Base-by-base conservation (phyloP, 345 rosid genomes). In the Moringa oleifera region DNA sequence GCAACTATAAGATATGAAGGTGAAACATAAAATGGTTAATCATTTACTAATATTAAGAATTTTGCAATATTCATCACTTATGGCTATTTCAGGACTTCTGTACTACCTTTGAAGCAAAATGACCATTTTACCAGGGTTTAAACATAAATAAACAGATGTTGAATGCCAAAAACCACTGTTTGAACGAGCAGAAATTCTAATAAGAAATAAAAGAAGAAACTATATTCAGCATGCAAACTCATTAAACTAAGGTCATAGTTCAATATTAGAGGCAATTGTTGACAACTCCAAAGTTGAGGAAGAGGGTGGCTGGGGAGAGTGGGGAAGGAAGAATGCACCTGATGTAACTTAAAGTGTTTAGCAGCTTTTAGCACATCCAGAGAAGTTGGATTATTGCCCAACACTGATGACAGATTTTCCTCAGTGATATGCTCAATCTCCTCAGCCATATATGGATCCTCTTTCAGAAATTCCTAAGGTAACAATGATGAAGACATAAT, bases 321-420 rank as follows among this genome's bases (percentile, higher is more conserved):
- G 47, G 47, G 47, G 47, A 41, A 53, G 20, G 25, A 33, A 33
- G 23, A 58, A 55, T 53, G 37, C 65, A 90, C 97, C 95, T 95
- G 95, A 65, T 88, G 80, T 59, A 95, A 75, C 75, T 91, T 91
- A 70, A 85, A 95, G 64, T 87, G 83, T 62, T 74, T 71, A 25
- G 97, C 95, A 51, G 78, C 93, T 57, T 80, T 81, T 64, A 95
- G 80, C 65, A 95, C 99, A 67, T 82, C 95, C 71, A 85, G 73
- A 65, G 95, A 95, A 55, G 90, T 69, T 33, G 87, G 78, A 65
- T 84, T 87, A 58, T 83, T 67, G 33, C 73, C 81, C 65, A 95
- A 80, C 67, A 89, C 72, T 45, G 90, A 77, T 68, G 84, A 59
- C 46, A 95, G 84, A 21, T 62, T 65, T 58, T 82, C 72, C 75